Evolutionary conservation across 352 stramenopile genomes (phyloP).

Genomic region (Pythium phragmitis): DNA sequence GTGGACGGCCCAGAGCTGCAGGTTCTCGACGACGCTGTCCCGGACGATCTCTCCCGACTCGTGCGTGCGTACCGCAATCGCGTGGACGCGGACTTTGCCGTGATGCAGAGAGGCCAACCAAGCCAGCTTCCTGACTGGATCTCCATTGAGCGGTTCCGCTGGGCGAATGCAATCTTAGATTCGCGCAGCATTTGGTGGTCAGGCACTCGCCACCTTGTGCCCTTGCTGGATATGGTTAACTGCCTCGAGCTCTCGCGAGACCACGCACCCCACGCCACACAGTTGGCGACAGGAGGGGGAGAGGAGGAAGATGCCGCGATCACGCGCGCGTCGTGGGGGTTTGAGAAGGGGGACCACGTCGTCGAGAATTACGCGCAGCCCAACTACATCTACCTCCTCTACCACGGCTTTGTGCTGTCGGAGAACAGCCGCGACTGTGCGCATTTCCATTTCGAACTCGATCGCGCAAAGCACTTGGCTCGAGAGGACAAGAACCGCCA

Average conservation of each 20-base stretch:
- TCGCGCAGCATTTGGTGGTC: constrained; percentile 94
- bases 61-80: constrained; percentile 26
- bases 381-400: constrained; percentile 93
- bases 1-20: constrained; percentile 14
- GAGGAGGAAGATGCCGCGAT: constrained; percentile 39
- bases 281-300: constrained; percentile 17
- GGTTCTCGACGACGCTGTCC: constrained; percentile 42
- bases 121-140: constrained; percentile 36
- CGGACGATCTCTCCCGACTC: constrained; percentile 31
- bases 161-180: constrained; percentile 87
- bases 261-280: constrained; percentile 57
- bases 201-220: constrained; percentile 87
- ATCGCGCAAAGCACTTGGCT: constrained; percentile 11
- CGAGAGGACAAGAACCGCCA: constrained; percentile 10
- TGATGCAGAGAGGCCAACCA: background rate
- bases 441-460: constrained; percentile 50
- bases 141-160: constrained; percentile 62
- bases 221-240: constrained; percentile 95
- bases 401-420: constrained; percentile 88
- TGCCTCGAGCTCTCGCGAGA: constrained; percentile 50
- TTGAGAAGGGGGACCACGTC: constrained; percentile 66
- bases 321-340: constrained; percentile 71
- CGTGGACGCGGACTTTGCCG: constrained; percentile 13
- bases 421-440: constrained; percentile 86
- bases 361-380: constrained; percentile 94